Evolutionary conservation across 352 stramenopile genomes (phyloP), one percentile per base, ranked within the genome.

Genomic region (Globisporangium mamillatum): DNA sequence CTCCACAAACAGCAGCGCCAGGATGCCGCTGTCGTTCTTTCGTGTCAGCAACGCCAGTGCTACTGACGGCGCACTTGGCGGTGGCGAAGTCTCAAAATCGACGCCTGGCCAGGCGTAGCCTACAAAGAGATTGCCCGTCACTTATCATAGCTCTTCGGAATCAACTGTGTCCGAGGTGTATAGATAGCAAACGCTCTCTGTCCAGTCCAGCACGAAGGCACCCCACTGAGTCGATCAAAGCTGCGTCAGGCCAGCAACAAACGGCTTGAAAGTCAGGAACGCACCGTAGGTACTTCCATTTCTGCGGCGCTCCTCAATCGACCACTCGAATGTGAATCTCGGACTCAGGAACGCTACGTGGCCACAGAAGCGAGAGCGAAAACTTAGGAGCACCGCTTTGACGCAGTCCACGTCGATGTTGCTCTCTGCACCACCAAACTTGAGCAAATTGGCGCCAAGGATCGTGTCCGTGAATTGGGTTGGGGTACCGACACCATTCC

Each of bases 1-100:
- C 27, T 63, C 63, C 12, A 68, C 36, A 22, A 68, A 68, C 24
- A 68, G 36, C 38, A 68, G 53, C 54, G 53, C 53, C 52, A 68
- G n/a, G 16, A 68, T 25, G 18, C 63, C 63, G 29, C 54, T 68
- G 29, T 68, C 54, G 41, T 46, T 29, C 38, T 38, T 60, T 8
- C 14, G 16, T 12, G 27, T 16, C 4, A 60, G 24, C 38, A 14
- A 36, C 20, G 1, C 16, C 22, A 29, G 6, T 7, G 29, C 38
- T 18, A 27, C 20, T 4, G 16, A 24, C 7, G 46, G 20, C 24
- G 36, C n/a, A 59, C 25, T 41, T 57, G 54, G 25, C 16, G 38
- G 24, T 12, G 29, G 54, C 4, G 25, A n/a, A 4, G 24, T 18
- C 25, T 61, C 34, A 44, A 68, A 62, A 29, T 58, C 44, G 38